Base-by-base conservation (phyloP, 2,329 filamentous ascomycete species). In the Paecilomyces sp. region DNA sequence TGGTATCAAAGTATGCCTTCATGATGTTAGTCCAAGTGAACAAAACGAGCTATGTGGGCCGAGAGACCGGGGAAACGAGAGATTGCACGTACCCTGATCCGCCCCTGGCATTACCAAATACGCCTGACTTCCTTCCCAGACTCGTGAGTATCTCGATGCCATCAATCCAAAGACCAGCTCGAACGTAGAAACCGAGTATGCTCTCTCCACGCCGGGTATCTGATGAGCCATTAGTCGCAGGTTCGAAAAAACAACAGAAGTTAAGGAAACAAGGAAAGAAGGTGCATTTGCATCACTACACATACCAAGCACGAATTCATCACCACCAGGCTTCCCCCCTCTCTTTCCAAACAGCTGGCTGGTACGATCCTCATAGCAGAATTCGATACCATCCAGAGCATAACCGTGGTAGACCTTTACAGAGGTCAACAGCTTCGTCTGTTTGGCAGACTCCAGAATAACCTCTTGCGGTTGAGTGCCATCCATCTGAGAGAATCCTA, bases 61-160 rank as follows among this genome's bases (percentile, higher is more conserved):
- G 52, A 24, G 30, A 30, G 28, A 50, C 22, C 47, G 4, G 3
- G 4, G 28, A 25, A 41, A 24, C 54, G 9, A 36, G 51, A 50
- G 12, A 25, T 28, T 9, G 13, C 33, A 85, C 91, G 76, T 85
- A 97, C 92, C 86, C 86, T 70, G 88, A 89, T 64, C 92, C 92
- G 58, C 91, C 91, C 64, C 81, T 80, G 11, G 87, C 76, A 67
- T 96, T 94, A 61, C 94, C 94, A 80, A 88, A 97, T 62, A 95
- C 78, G 58, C 88, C 85, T 34, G 93, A 97, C 72, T 88, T 89
- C 67, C 92, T 85, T n/a, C 92, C 92, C 61, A 91, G 78, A 68
- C 88, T 97, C 1, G 94, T 97, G 74, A 97, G 78, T 63, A 97
- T 88, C 72, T 96, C 91, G 57, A 97, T 83, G 12, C 88, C 93